phyloP scores from a whole-genome alignment of 2,329 filamentous ascomycete species.

The Thielaviopsis musarum region DNA sequence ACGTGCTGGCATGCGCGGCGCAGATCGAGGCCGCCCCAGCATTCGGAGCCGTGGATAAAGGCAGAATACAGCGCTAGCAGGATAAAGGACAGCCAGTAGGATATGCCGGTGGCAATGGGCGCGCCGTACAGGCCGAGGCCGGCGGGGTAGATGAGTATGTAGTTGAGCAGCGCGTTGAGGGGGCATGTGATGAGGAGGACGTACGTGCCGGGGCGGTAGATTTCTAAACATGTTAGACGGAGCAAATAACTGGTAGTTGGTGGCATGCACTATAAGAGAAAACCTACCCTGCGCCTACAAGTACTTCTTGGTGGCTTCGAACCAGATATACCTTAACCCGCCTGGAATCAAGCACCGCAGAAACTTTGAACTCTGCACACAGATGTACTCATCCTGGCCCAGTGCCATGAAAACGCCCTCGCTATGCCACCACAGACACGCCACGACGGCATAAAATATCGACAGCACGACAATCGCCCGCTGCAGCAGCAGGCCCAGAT shows the following conservation, averaged over 20 bases:
- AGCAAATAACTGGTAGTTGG: too few relatives aligned
- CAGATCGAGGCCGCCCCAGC: conserved; percentile 60
- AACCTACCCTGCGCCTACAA: conserved; percentile 69
- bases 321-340: conserved; percentile 74
- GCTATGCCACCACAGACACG: conserved; percentile 56
- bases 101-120: conserved; percentile 65
- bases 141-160: conserved; percentile 57
- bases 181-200: conserved; percentile 71
- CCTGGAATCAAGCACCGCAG: conserved; percentile 60
- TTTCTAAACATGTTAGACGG: conserved; percentile 16
- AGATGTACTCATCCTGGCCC: conserved; percentile 65
- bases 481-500: conserved; percentile 65
- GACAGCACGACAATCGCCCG: conserved; percentile 56
- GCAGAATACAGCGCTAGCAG: conserved; percentile 57
- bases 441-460: conserved; percentile 55
- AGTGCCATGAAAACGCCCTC: conserved; percentile 57
- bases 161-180: conserved; percentile 66
- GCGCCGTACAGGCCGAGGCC: conserved; percentile 60
- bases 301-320: conserved; percentile 74
- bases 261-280: too few relatives aligned
- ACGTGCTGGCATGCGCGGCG: conserved; percentile 48
- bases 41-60: conserved; percentile 53
- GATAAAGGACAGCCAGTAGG: conserved; percentile 72
- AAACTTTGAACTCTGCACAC: conserved; percentile 55
- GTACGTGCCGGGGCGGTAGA: conserved; percentile 72